A percentile compares a stretch with the other conserved stretches of the same genome.
These are phyloP conservation scores for Moesziomyces sp. DNA, from an alignment of 1,284 basidiomycete genomes.

Conservation along the genomic window DNA sequence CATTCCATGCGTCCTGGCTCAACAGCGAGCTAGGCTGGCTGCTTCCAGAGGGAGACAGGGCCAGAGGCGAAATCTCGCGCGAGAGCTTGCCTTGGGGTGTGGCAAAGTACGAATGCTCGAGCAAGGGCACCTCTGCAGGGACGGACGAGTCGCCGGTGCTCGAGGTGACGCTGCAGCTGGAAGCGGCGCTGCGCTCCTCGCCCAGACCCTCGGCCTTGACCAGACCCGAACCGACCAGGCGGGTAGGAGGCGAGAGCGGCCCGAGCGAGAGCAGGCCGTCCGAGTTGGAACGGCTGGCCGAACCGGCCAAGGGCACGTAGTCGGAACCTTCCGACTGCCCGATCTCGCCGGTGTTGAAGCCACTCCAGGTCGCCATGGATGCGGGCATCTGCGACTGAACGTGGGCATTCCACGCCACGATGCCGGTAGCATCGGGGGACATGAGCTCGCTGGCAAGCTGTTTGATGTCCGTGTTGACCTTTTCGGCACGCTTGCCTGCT, in stretches of 20 bases:
- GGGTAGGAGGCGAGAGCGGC: constrained; percentile 24
- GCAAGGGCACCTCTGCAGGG: constrained; percentile 8
- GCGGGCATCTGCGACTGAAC: constrained; percentile 33
- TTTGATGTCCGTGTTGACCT: constrained; percentile 29
- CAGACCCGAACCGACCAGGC: constrained; percentile 2
- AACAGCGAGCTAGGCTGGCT: constrained; percentile 17
- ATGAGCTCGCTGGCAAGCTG: constrained; percentile 25
- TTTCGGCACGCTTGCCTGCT: constrained; percentile 27
- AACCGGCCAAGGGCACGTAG: constrained; percentile 6
- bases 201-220: constrained; percentile 6
- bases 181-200: constrained; percentile 20
- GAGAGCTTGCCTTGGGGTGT: constrained; percentile 5
- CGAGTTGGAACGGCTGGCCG: constrained; percentile 28
- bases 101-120: constrained; percentile 28
- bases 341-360: constrained; percentile 11
- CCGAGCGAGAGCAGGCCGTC: constrained; percentile 25
- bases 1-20: constrained; percentile 19
- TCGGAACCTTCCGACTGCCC: constrained; percentile 11
- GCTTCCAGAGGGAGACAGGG: constrained; percentile 11
- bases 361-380: constrained; percentile 26
- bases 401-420: constrained; percentile 41
- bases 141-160: constrained; percentile 20
- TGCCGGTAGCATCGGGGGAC: constrained; percentile 20
- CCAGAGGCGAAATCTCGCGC: constrained; percentile 21
- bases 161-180: constrained; percentile 37